phyloP scores from a whole-genome alignment of 495 filamentous ascomycete species.

The Penicillium egyptiacum region DNA sequence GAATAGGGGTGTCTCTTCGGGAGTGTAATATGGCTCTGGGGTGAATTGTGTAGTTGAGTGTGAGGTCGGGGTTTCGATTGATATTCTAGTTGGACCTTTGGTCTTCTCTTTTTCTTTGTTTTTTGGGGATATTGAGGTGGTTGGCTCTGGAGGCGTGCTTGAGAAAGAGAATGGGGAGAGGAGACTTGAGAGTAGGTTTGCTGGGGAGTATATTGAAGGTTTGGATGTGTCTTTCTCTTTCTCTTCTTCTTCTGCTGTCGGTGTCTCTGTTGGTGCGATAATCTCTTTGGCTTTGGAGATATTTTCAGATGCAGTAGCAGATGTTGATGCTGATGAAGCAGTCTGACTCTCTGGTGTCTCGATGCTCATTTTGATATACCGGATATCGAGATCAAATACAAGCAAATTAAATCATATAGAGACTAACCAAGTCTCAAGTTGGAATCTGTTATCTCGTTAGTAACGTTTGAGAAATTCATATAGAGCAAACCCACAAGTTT shows the following conservation, averaged over 20 bases:
- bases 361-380: slow-evolving; percentile 9
- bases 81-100: slow-evolving; percentile 7
- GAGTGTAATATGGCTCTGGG: slow-evolving; percentile 30
- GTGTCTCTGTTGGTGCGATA: background rate
- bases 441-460: background rate
- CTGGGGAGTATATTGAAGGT: background rate
- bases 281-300: background rate
- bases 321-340: background rate
- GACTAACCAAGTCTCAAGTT: background rate
- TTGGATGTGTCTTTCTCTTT: slow-evolving; percentile 1
- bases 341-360: background rate
- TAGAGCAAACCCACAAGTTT: background rate
- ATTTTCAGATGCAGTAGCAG: background rate
- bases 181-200: slow-evolving; percentile 9
- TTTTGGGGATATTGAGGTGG: background rate
- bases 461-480: background rate
- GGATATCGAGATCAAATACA: background rate
- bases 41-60: background rate
- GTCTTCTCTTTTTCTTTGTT: background rate
- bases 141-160: background rate
- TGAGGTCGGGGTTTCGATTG: slow-evolving; percentile 1
- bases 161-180: slow-evolving; percentile 10
- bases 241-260: background rate
- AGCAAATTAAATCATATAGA: background rate
- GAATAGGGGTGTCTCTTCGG: slow-evolving; percentile 30